Evolutionary conservation across 176 grass and related monocot genomes (phyloP).

Genomic region (Avena insularis): DNA sequence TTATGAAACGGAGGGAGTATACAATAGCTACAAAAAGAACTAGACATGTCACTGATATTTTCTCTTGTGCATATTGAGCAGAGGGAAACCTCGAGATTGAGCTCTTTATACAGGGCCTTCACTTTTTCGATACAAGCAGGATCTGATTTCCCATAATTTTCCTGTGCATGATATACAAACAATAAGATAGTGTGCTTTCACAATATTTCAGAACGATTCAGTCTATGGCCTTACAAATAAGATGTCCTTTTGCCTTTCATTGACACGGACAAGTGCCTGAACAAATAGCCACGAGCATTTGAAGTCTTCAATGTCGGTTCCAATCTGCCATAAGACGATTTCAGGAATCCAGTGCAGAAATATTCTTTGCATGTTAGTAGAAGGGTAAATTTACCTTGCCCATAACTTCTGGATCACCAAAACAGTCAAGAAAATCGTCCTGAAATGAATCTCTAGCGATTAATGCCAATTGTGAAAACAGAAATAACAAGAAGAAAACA

Average conservation of each 20-base stretch:
- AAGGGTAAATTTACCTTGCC: conserved; percentile 54
- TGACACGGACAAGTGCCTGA: conserved; percentile 54
- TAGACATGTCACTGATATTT: background rate
- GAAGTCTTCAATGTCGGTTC: conserved; percentile 78
- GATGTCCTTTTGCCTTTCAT: conserved; percentile 52
- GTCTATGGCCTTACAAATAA: conserved; percentile 52
- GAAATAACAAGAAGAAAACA: background rate
- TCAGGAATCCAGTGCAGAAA: conserved; percentile 9
- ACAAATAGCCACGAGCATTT: conserved; percentile 86
- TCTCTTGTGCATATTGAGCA: background rate
- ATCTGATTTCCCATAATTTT: conserved; percentile 80
- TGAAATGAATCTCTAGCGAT: conserved; percentile 42
- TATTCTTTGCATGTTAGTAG: background rate
- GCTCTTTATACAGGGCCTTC: conserved; percentile 71
- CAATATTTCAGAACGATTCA: background rate
- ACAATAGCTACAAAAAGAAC: background rate
- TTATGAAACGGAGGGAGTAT: background rate
- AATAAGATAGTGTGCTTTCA: background rate
- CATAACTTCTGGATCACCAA: conserved; percentile 72
- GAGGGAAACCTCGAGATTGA: conserved; percentile 63
- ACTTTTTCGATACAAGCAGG: conserved; percentile 61
- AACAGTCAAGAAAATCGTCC: conserved; percentile 90
- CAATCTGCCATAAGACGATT: conserved; percentile 52
- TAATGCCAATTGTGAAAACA: background rate
- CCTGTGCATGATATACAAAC: conserved; percentile 48